Conservation (phyloP, 1,139 yeast genomes). For the Tardiomyces depauwii region DNA sequence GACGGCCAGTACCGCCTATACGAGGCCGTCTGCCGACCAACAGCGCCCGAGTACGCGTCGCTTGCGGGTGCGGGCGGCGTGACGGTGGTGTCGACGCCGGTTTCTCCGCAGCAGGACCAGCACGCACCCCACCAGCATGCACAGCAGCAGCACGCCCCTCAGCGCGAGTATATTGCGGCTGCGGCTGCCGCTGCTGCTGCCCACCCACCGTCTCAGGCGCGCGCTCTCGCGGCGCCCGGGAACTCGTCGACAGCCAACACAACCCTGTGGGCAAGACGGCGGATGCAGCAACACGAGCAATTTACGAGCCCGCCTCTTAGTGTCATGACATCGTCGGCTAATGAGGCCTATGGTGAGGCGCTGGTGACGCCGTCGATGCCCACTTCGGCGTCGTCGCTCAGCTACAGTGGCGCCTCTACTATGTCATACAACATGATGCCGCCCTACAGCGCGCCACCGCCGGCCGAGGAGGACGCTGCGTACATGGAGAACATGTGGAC, state of each 20-base stretch:
- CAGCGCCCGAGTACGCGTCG: constrained; percentile 1
- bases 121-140: no score
- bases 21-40: constrained; percentile 9
- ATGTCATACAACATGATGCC: not conserved
- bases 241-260: not conserved
- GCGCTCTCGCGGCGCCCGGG: no score
- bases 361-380: not conserved
- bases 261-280: not conserved
- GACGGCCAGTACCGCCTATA: constrained; percentile 6
- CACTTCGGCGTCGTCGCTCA: not conserved
- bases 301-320: not conserved
- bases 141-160: no score
- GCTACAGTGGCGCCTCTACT: not conserved
- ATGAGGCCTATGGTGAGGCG: not conserved
- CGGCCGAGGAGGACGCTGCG: not conserved
- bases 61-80: not conserved
- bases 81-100: not conserved
- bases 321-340: not conserved
- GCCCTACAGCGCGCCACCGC: not conserved
- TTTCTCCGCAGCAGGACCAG: not conserved
- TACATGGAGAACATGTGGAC: not conserved
- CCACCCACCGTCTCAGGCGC: no score
- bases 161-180: no score
- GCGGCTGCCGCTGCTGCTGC: no score
- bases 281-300: not conserved